These are phyloP conservation scores for Beta macrorhiza DNA, from an alignment of 179 eudicot species.

Conservation along the genomic window DNA sequence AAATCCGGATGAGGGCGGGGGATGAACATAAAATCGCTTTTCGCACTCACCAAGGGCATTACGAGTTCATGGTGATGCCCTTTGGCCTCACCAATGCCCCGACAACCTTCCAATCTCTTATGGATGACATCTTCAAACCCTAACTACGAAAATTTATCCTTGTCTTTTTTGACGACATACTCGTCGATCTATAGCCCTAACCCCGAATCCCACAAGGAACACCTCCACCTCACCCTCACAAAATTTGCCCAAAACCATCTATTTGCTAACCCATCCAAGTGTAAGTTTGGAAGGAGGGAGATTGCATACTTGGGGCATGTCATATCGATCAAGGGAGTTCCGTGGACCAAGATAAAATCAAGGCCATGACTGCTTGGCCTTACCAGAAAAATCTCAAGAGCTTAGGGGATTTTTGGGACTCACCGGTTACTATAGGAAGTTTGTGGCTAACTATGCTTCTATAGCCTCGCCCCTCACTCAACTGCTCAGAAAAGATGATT, in stretches of 20 bases:
- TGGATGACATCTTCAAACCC: not conserved
- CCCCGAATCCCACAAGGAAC: not conserved
- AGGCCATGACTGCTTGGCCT: not conserved
- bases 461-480: not conserved
- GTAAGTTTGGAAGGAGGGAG: not conserved
- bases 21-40: not conserved
- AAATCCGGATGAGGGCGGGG: not conserved
- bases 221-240: not conserved
- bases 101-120: not conserved
- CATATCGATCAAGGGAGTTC: not conserved
- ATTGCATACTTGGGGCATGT: not conserved
- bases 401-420: not conserved
- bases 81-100: not conserved
- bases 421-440: not conserved
- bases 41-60: not conserved
- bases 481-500: not conserved
- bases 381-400: not conserved
- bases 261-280: not conserved
- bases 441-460: not conserved
- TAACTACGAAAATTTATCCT: not conserved
- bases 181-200: not conserved
- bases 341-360: not conserved
- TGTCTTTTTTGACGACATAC: not conserved
- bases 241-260: too few relatives aligned
- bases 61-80: not conserved